A percentile compares a stretch with the other conserved stretches of the same genome.
These are phyloP conservation scores for Syzygium grande DNA, from an alignment of 345 rosid genomes.

Conservation along the genomic window DNA sequence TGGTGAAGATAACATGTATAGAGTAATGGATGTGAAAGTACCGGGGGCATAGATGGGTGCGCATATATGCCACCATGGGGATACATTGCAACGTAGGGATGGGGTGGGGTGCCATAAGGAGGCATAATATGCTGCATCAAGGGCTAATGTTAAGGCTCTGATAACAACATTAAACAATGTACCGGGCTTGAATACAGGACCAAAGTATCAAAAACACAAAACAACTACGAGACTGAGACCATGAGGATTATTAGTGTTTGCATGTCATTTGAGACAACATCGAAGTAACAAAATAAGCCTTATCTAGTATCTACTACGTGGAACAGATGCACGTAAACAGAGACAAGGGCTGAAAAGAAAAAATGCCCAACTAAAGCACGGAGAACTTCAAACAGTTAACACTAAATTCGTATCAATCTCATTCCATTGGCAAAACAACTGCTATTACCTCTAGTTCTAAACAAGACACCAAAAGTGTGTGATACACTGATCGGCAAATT, in stretches of 20 bases:
- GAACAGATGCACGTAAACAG: neutral
- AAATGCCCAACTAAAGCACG: neutral
- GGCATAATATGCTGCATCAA: slow-evolving; percentile 89
- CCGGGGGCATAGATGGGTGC: slow-evolving; percentile 95
- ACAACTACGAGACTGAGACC: neutral
- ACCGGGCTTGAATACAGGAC: neutral
- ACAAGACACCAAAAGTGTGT: neutral
- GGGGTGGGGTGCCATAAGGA: slow-evolving; percentile 95
- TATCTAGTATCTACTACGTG: neutral
- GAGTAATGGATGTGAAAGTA: slow-evolving; percentile 20
- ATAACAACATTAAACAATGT: neutral
- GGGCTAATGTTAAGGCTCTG: neutral
- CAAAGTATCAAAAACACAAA: neutral
- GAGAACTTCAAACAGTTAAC: neutral
- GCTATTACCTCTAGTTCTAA: neutral
- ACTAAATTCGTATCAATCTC: neutral
- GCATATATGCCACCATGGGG: slow-evolving; percentile 96
- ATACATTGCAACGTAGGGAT: slow-evolving; percentile 98
- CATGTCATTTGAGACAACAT: neutral
- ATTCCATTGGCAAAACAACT: neutral
- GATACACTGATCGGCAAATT: neutral
- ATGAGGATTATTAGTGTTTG: neutral
- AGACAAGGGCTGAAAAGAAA: neutral
- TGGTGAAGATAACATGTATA: neutral
- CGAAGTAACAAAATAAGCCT: neutral